A percentile compares a stretch with the other conserved stretches of the same genome.
Conservation (phyloP, 2,329 filamentous ascomycete genomes). For the Spiromastix sp. region DNA sequence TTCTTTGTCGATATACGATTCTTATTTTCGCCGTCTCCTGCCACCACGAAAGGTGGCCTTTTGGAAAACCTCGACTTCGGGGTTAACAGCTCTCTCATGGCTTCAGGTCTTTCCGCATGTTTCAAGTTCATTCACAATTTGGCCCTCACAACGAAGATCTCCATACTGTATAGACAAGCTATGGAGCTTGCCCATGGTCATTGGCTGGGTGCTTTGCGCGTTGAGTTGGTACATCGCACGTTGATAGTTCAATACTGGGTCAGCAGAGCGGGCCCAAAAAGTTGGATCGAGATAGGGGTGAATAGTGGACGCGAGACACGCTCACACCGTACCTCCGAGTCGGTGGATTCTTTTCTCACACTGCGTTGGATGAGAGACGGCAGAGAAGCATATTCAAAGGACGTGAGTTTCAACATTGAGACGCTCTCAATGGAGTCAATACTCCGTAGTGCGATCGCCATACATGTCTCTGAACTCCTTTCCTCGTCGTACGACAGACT, state of each 20-base stretch:
- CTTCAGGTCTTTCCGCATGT: constrained; percentile 65
- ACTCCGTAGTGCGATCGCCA: constrained; percentile 62
- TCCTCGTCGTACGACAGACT: constrained; percentile 55
- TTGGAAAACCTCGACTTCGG: constrained; percentile 57
- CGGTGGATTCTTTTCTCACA: constrained; percentile 24
- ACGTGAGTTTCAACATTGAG: constrained; percentile 56
- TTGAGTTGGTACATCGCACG: constrained; percentile 71
- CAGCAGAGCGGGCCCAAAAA: constrained; percentile 60
- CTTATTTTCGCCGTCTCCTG: constrained; percentile 59
- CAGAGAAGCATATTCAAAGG: constrained; percentile 58
- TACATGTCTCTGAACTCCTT: constrained; percentile 64
- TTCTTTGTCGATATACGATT: constrained; percentile 92
- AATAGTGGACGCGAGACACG: constrained; percentile 17
- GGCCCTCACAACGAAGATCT: constrained; percentile 81
- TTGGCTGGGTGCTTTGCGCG: constrained; percentile 68
- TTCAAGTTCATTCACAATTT: constrained; percentile 83
- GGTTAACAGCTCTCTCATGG: constrained; percentile 60
- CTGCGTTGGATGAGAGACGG: constrained; percentile 71
- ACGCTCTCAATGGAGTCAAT: constrained; percentile 64
- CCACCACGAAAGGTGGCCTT: constrained; percentile 53
- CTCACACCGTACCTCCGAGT: constrained; percentile 6
- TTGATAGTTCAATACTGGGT: constrained; percentile 89
- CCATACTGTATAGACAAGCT: constrained; percentile 69
- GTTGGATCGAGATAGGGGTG: constrained; percentile 83
- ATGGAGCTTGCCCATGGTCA: constrained; percentile 54